Conservation (phyloP, 2,329 filamentous ascomycete genomes). For the Plectosphaerella cucumerina region DNA sequence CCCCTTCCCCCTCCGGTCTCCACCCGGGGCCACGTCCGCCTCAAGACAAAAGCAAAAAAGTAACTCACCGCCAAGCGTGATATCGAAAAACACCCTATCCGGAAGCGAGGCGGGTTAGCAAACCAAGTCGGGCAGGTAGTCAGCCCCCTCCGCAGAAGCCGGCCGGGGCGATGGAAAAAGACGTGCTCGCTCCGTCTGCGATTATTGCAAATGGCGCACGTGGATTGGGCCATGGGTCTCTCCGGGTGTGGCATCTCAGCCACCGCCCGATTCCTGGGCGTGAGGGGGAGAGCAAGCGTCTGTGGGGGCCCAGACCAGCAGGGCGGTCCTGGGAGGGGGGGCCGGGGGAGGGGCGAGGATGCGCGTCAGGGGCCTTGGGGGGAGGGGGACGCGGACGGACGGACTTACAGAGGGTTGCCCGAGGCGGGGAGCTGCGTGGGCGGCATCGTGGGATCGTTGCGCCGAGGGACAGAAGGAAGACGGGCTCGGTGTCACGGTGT, state of each 20-base stretch:
- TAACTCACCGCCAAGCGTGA: conserved; percentile 70
- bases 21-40: conserved; percentile 3
- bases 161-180: background rate
- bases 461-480: background rate
- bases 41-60: conserved; percentile 1
- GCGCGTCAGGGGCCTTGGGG: background rate
- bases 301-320: too few species aligned
- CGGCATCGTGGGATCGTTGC: conserved; percentile 26
- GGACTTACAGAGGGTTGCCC: conserved; percentile 42
- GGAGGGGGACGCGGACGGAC: background rate
- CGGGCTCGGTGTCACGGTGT: too few species aligned
- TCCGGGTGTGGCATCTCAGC: background rate
- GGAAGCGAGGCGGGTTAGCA: conserved; percentile 6
- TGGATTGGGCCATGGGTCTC: background rate
- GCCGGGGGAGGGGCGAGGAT: background rate
- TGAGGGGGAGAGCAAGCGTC: background rate
- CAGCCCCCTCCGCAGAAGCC: too few species aligned
- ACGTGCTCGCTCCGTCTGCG: background rate
- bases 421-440: conserved; percentile 41
- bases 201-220: background rate
- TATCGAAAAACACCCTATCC: conserved; percentile 66
- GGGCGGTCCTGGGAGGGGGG: background rate
- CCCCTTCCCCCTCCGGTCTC: background rate
- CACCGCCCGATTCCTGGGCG: background rate
- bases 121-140: background rate